Base-by-base conservation (phyloP, 2,329 filamentous ascomycete genomes). In the Penicillium sp. region DNA sequence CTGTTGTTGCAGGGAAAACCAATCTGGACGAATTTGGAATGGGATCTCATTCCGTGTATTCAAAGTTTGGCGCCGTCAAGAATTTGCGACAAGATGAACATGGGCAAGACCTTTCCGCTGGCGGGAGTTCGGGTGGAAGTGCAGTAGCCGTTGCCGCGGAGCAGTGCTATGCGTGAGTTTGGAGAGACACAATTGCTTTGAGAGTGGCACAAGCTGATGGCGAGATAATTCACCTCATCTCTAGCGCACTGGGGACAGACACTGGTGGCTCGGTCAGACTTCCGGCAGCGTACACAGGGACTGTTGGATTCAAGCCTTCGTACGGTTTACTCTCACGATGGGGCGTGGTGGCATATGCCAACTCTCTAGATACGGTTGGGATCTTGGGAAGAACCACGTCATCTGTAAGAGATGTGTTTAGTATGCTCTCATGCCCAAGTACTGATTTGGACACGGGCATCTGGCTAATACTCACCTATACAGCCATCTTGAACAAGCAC, bases 21-120 rank as follows among this genome's bases (percentile, higher is more conserved):
- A 95, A 95, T 65, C 83, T 97, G 76, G 93, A 97, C 70, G 93
- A 95, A 65, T 95, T 95, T 65, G 90, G 90, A 27, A 95, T 95
- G 90, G 90, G 90, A 2, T 94, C 89, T 7, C 85, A 95, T 64
- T 86, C 84, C 1, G 78, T 76, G 18, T 73, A 84, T 60, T 90
- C 88, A 1, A 70, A 76, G 46, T 82, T 84, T 58, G 87, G 86
- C 1, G 66, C 80, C 1, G 86, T 91, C 4, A 73, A 66, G 45
- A 83, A 79, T 52, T 73, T 70, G 6, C 67, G 73, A 45, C 71
- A 62, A 26, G 53, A 61, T 46, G 50, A 59, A 38, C 65, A 63
- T 39, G 71, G 49, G 25, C 66, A 71, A 29, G 62, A 68, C 24
- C 66, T 81, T 26, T 93, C 89, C 0, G 85, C 86, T 0, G 90